A percentile compares a stretch with the other conserved stretches of the same genome.
Evolutionary conservation across 176 grass and related monocot genomes (phyloP).

Genomic region (Eleusine coracana): DNA sequence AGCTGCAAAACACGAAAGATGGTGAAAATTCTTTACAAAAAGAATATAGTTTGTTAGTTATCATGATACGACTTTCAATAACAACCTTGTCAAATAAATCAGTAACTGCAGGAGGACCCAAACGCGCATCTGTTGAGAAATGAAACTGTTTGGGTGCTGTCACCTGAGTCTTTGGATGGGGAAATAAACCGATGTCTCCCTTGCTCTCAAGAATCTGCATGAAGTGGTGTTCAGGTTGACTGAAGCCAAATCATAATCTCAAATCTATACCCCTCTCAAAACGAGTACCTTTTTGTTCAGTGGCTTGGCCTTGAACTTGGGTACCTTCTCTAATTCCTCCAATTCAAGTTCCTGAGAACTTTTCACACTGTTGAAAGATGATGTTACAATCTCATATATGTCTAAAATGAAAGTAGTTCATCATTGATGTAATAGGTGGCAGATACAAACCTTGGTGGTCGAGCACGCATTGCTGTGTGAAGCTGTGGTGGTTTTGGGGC

Average conservation of each 20-base stretch:
- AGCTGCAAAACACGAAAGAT: constrained; percentile 62
- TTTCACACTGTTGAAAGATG: constrained; percentile 65
- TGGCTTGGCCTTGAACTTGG: constrained; percentile 91
- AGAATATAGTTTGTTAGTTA: neutral
- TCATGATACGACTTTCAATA: constrained; percentile 6
- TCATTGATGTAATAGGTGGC: neutral
- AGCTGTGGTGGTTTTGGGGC: constrained; percentile 72
- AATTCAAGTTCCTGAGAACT: constrained; percentile 86
- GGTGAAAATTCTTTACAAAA: constrained; percentile 18
- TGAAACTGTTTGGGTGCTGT: constrained; percentile 81
- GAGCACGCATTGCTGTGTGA: constrained; percentile 75
- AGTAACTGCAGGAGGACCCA: constrained; percentile 69
- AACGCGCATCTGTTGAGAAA: constrained; percentile 73
- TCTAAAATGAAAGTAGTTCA: constrained; percentile 6
- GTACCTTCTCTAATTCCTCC: constrained; percentile 85
- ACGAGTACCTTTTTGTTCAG: constrained; percentile 75
- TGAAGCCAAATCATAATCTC: constrained; percentile 27
- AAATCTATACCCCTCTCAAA: constrained; percentile 7
- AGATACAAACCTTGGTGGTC: constrained; percentile 71
- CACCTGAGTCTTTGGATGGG: constrained; percentile 50
- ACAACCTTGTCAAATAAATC: constrained; percentile 84
- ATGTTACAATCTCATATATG: constrained; percentile 19
- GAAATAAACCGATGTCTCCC: constrained; percentile 56
- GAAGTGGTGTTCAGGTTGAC: constrained; percentile 2
- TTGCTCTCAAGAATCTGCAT: constrained; percentile 91